Evolutionary conservation across 2,329 filamentous ascomycete species (phyloP).

Genomic region (Westerdykella ornata): DNA sequence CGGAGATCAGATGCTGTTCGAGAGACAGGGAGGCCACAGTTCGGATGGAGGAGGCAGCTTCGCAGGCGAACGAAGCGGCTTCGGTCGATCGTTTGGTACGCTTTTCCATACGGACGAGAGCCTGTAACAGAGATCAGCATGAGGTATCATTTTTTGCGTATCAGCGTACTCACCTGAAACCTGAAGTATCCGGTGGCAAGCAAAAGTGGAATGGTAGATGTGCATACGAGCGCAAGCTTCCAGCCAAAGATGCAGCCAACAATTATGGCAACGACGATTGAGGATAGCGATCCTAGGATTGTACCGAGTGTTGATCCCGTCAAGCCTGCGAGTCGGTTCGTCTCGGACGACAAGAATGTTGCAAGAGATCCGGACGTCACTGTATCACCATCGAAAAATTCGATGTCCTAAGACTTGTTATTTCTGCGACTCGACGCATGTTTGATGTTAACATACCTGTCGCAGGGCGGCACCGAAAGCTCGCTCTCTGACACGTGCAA

Average conservation of each 20-base stretch:
- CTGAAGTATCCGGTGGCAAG: constrained; percentile 77
- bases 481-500: constrained; percentile 72
- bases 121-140: constrained; percentile 48
- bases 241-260: constrained; percentile 69
- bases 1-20: constrained; percentile 68
- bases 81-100: constrained; percentile 69
- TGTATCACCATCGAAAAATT: constrained; percentile 84
- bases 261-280: constrained; percentile 65
- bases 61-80: constrained; percentile 84
- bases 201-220: constrained; percentile 68
- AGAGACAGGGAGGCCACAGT: constrained; percentile 91
- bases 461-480: constrained; percentile 85
- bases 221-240: constrained; percentile 83
- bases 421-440: no score
- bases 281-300: constrained; percentile 70
- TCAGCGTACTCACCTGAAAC: constrained; percentile 57
- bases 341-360: constrained; percentile 59
- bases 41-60: constrained; percentile 87
- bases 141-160: constrained; percentile 45
- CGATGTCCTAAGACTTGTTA: constrained; percentile 64
- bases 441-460: constrained; percentile 15
- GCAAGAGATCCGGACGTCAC: constrained; percentile 87
- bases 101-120: constrained; percentile 75
- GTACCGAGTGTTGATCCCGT: constrained; percentile 85
- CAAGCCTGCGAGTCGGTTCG: constrained; percentile 82